A percentile compares a stretch with the other conserved stretches of the same genome.
phyloP scores from a whole-genome alignment of 2,329 filamentous ascomycete species.

The Exophiala xenobiotica region DNA sequence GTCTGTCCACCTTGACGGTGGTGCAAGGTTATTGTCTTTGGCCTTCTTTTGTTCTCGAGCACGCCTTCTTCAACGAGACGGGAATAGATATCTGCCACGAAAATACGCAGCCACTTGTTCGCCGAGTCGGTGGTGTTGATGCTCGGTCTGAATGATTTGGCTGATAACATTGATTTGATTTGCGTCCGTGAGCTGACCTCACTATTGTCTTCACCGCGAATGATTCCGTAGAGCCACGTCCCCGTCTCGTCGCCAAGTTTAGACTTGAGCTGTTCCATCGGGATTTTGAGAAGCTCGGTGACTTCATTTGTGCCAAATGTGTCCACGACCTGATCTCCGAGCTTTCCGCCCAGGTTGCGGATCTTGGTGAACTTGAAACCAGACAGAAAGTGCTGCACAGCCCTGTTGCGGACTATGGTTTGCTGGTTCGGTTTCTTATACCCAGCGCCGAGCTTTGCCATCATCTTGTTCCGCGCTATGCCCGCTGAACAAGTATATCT shows the following conservation, averaged over 20 bases:
- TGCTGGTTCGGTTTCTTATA: slow-evolving; percentile 93
- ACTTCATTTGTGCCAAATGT: slow-evolving; percentile 79
- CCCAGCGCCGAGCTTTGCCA: slow-evolving; percentile 88
- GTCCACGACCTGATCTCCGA: slow-evolving; percentile 82
- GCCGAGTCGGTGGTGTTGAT: slow-evolving; percentile 79
- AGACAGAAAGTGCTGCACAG: slow-evolving; percentile 73
- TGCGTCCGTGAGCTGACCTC: slow-evolving; percentile 89
- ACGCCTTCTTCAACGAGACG: slow-evolving; percentile 88
- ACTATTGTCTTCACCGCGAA: slow-evolving; percentile 80
- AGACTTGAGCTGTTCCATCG: slow-evolving; percentile 72
- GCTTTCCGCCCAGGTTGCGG: slow-evolving; percentile 88
- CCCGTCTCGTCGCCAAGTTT: slow-evolving; percentile 82
- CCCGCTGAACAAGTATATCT: slow-evolving; percentile 92
- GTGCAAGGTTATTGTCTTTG: slow-evolving; percentile 81
- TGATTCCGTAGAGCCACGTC: slow-evolving; percentile 77
- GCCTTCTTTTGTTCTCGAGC: slow-evolving; percentile 79
- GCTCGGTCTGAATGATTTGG: slow-evolving; percentile 86
- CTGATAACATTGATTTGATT: slow-evolving; percentile 96
- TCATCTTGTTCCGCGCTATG: slow-evolving; percentile 86
- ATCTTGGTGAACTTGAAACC: slow-evolving; percentile 94
- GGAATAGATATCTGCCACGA: slow-evolving; percentile 85
- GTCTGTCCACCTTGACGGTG: slow-evolving; percentile 72
- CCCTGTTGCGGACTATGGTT: slow-evolving; percentile 87
- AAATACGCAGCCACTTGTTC: slow-evolving; percentile 83
- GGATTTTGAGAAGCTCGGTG: slow-evolving; percentile 68